phyloP scores from a whole-genome alignment of 257 asterid species.

The Petunia secreta region DNA sequence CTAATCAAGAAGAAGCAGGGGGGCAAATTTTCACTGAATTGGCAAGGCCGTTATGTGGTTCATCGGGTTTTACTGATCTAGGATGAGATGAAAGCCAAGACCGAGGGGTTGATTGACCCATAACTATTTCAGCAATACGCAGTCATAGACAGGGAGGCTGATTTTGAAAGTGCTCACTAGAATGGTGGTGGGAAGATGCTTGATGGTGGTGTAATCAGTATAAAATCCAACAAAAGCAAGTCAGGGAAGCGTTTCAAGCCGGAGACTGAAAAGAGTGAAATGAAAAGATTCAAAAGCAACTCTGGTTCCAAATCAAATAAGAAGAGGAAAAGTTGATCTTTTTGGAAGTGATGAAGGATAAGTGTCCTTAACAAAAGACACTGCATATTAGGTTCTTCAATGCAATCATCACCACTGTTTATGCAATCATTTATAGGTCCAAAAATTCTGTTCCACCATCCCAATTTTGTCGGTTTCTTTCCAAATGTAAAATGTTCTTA shows the following conservation, averaged over 20 bases:
- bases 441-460: neutral
- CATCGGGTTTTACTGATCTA: conserved; percentile 22
- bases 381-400: neutral
- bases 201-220: conserved; percentile 60
- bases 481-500: neutral
- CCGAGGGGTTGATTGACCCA: conserved; percentile 51
- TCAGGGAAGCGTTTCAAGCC: neutral
- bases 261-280: conserved; percentile 48
- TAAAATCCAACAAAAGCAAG: conserved; percentile 56
- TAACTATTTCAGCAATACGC: conserved; percentile 73
- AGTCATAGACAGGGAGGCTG: conserved; percentile 67
- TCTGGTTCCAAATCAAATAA: conserved; percentile 61
- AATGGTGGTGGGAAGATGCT: conserved; percentile 50
- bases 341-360: neutral
- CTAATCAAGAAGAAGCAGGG: too few relatives aligned
- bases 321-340: conserved; percentile 48
- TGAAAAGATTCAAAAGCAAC: conserved; percentile 62
- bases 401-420: conserved; percentile 10
- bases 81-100: conserved; percentile 62
- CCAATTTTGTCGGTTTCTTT: conserved; percentile 3
- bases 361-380: too few relatives aligned
- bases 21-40: too few relatives aligned
- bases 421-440: conserved; percentile 7
- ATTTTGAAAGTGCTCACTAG: conserved; percentile 74
- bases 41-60: too few relatives aligned